Base-by-base conservation (phyloP, 768 basidiomycete species). In the Boletus reticulatus region DNA sequence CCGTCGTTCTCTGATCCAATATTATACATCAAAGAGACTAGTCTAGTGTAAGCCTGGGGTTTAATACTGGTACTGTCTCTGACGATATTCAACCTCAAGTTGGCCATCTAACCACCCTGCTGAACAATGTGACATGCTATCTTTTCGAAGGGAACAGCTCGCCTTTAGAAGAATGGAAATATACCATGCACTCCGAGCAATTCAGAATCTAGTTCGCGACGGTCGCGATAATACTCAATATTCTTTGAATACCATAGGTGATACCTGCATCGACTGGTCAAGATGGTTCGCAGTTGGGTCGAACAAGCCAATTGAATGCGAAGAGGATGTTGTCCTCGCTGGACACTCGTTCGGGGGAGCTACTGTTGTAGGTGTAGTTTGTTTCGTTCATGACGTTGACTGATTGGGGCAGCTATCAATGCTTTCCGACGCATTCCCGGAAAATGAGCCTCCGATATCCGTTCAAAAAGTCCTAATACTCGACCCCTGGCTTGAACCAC, bases 401-500 rank as follows among this genome's bases (percentile, higher is more conserved):
- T 36, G 9, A 52, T 16, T 36, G 37, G 24, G 14, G 44, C 27
- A 88, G 85, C 68, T 88, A 41, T 81, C 81, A 11, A 66, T 87
- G 10, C 72, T 88, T 12, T 83, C 85, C 22, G 76, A 75, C 4
- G 62, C 73, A 24, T 77, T 84, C 7, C 76, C 79, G 17, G 67
- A 68, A 27, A 69, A 68, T 4, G 73, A 78, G 53, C 43, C 65
- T 13, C 66, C 62, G 3, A 75, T 92, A 52, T 85, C 85, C 0
- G 71, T 89, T 48, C 69, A 74, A 7, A 79, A 81, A 45, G 82
- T 79, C 10, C 65, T 94, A 20, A 75, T 87, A 20, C 78, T 91
- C 17, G 92, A 94, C 70, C 92, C 92, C 19, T 94, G 92, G 92
- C 71, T 93, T 9, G 89, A 93, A 53, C 89, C 91, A 17, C 64